Evolutionary conservation across 768 basidiomycete species (phyloP), one percentile per base, ranked within the genome.

Genomic region (Suillus subluteus): DNA sequence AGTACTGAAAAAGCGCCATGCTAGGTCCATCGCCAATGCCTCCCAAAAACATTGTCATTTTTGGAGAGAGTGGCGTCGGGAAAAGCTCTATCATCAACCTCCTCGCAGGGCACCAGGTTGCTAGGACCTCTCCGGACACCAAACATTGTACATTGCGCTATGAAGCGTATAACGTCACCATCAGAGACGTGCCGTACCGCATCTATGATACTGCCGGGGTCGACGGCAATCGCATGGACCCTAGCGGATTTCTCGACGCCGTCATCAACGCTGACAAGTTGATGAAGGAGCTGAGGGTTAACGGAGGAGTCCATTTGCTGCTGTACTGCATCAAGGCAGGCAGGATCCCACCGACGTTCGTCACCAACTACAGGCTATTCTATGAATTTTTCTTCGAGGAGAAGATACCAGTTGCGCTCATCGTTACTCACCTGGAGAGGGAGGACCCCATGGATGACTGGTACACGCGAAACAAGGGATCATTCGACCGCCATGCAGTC

Each of bases 301-400:
- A 71, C 0, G 75, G 75, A 9, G 76, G 76, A 3, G 70, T 74
- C 62, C 71, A 43, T 38, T 73, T 78, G 50, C 70, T 76, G 66
- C 66, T 76, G 41, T 78, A 77, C 32, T 73, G 76, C 59, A 78
- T 76, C 69, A 70, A 72, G 67, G 72, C 65, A 9, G 75, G 76
- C 16, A 67, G 76, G 35, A 69, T 75, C 44, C 71, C 75, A 44
- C 50, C 62, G 50, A 63, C 73, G 37, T 71, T 59, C 58, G 73
- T 74, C 58, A 70, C 77, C 65, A 76, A 75, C 26, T 76, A 76
- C 12, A 75, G 58, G 38, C 70, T 82, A 0, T 82, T 83, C 66
- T 71, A 73, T 26, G 73, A 82, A n/a, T 76, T 82, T 48, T 78
- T 83, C 38, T 83, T 82, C 56, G 70, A 68, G 23, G 56, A 67